These are phyloP conservation scores for Spathaspora sp. DNA, from an alignment of 805 yeast genomes.

Conservation along the genomic window DNA sequence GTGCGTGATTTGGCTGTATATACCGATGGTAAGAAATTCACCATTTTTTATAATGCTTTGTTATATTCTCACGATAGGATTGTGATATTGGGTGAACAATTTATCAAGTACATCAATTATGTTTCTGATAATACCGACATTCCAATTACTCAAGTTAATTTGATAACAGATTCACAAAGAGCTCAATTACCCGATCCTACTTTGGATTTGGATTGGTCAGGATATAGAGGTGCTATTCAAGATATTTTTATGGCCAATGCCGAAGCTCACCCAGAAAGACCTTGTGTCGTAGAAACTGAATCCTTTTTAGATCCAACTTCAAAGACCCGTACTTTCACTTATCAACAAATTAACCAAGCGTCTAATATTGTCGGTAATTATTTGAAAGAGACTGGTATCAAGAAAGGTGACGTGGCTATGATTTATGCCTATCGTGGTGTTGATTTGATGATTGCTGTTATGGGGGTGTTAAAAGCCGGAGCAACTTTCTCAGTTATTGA, in stretches of 20 bases:
- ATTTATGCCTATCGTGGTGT: conserved; percentile 97
- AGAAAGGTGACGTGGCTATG: conserved; percentile 93
- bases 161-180: conserved; percentile 66
- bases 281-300: conserved; percentile 91
- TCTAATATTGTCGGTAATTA: conserved; percentile 92
- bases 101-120: conserved; percentile 45
- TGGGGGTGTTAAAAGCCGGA: conserved; percentile 98
- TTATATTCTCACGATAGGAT: conserved; percentile 72
- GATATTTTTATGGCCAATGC: conserved; percentile 93
- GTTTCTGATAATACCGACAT: conserved; percentile 33
- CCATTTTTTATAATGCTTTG: conserved; percentile 68
- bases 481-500: conserved; percentile 98
- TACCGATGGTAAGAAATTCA: conserved; percentile 27
- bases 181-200: conserved; percentile 82
- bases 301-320: conserved; percentile 53
- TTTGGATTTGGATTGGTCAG: conserved; percentile 80
- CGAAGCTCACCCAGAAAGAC: conserved; percentile 73
- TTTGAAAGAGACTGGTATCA: conserved; percentile 73
- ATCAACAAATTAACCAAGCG: conserved; percentile 85
- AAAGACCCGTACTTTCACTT: conserved; percentile 71
- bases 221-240: conserved; percentile 92
- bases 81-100: conserved; percentile 67
- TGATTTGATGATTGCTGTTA: conserved; percentile 91
- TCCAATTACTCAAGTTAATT: conserved; percentile 56
- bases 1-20: conserved; percentile 64